A percentile compares a stretch with the other conserved stretches of the same genome.
Evolutionary conservation across 768 basidiomycete genomes (phyloP).

Genomic region (Leucosporidium yakuticum): DNA sequence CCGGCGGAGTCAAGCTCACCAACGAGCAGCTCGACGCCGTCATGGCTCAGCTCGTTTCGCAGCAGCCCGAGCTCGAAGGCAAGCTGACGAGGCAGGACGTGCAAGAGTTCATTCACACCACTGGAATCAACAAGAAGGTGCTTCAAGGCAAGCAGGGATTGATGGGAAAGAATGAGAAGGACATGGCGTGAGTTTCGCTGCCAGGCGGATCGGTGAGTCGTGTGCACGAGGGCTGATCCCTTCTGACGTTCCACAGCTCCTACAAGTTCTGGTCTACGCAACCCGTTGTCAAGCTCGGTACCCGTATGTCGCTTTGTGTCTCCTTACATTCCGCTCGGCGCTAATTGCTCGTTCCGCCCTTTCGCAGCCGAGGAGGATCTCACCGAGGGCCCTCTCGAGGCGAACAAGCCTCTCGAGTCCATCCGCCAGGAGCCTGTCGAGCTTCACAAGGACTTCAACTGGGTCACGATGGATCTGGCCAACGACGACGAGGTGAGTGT

Average conservation of each 20-base stretch:
- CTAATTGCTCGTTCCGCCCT: neutral
- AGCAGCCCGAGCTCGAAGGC: slow-evolving; percentile 57
- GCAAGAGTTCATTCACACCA: slow-evolving; percentile 59
- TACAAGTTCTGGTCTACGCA: slow-evolving; percentile 89
- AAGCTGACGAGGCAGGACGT: slow-evolving; percentile 66
- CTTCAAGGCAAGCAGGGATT: slow-evolving; percentile 72
- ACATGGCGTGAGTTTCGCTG: slow-evolving; percentile 49
- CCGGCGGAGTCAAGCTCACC: slow-evolving; percentile 53
- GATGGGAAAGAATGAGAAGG: slow-evolving; percentile 69
- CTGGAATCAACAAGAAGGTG: slow-evolving; percentile 52
- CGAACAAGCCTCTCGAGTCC: slow-evolving; percentile 64
- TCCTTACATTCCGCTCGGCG: neutral
- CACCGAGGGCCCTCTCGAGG: slow-evolving; percentile 80
- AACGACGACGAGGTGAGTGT: slow-evolving; percentile 62
- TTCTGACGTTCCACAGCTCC: neutral
- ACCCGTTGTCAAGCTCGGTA: slow-evolving; percentile 85
- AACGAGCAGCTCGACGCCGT: slow-evolving; percentile 63
- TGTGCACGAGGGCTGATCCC: slow-evolving; percentile 70
- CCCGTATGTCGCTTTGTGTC: slow-evolving; percentile 21
- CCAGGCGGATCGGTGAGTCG: slow-evolving; percentile 38
- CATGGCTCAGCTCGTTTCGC: slow-evolving; percentile 59
- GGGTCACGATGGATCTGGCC: slow-evolving; percentile 73
- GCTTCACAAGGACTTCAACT: slow-evolving; percentile 87
- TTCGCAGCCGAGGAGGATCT: slow-evolving; percentile 53
- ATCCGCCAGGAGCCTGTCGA: slow-evolving; percentile 83